phyloP scores from a whole-genome alignment of 192 early-diverging fungal genomes.

The Podochytrium sp. region DNA sequence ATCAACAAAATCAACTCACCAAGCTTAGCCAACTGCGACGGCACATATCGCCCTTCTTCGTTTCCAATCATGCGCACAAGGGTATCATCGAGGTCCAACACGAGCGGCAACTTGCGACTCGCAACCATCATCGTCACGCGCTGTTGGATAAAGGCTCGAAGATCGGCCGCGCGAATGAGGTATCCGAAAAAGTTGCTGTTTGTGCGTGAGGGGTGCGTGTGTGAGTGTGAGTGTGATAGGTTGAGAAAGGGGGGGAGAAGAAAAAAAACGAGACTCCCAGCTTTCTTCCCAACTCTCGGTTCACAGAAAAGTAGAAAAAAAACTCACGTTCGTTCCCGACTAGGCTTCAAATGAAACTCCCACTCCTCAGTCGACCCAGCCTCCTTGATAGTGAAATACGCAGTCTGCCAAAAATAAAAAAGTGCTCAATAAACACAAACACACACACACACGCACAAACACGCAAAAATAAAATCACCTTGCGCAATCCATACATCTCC shows the following conservation, averaged over 20 bases:
- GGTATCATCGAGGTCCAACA: slow-evolving; percentile 80
- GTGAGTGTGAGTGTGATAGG: no score
- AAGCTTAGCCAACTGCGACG: slow-evolving; percentile 42
- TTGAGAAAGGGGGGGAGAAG: no score
- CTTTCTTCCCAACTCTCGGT: no score
- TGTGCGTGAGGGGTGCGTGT: no score
- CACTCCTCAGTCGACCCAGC: slow-evolving; percentile 53
- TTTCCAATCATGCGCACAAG: slow-evolving; percentile 71
- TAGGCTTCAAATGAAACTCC: slow-evolving; percentile 75
- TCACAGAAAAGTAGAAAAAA: neutral
- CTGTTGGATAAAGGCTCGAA: slow-evolving; percentile 57
- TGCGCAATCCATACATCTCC: slow-evolving; percentile 66
- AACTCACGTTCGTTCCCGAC: slow-evolving; percentile 60
- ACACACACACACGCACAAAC: neutral
- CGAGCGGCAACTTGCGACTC: slow-evolving; percentile 64
- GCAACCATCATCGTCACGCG: slow-evolving; percentile 53
- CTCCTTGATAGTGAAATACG: slow-evolving; percentile 53
- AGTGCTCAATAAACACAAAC: slow-evolving; percentile 1
- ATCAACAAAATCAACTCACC: no score
- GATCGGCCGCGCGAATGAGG: slow-evolving; percentile 59
- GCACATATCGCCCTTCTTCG: slow-evolving; percentile 63
- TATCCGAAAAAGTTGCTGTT: slow-evolving; percentile 68
- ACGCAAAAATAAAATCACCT: slow-evolving; percentile 45
- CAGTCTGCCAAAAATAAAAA: slow-evolving; percentile 38
- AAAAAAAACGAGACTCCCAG: neutral